phyloP scores from a whole-genome alignment of 306 rosid genomes.

The Quercus agrifolia region DNA sequence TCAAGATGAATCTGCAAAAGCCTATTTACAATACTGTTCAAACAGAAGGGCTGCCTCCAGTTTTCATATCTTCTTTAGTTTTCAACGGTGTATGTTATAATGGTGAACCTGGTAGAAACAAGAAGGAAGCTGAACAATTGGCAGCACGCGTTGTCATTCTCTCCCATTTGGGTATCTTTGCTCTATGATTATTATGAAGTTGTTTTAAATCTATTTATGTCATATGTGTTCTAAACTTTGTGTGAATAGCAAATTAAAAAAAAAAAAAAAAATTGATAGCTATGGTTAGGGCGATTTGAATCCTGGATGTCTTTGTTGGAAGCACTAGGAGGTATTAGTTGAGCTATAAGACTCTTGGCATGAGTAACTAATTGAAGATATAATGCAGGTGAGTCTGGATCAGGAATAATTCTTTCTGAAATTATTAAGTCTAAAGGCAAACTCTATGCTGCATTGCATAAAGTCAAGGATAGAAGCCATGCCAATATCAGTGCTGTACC shows the following conservation, averaged over 20 bases:
- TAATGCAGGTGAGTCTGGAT: constrained; percentile 30
- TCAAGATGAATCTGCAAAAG: constrained; percentile 33
- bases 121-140: constrained; percentile 63
- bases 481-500: not conserved
- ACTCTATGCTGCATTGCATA: constrained; percentile 15
- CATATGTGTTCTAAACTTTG: not conserved
- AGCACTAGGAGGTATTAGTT: too few species aligned
- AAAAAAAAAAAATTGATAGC: too few species aligned
- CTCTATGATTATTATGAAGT: not conserved
- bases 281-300: too few species aligned
- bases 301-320: too few species aligned
- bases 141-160: constrained; percentile 49
- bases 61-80: constrained; percentile 39
- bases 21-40: constrained; percentile 37
- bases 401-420: constrained; percentile 30
- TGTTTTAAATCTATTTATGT: not conserved
- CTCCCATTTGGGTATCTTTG: constrained; percentile 48
- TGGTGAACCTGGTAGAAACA: constrained; percentile 34
- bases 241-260: not conserved
- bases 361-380: not conserved
- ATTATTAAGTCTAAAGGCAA: constrained; percentile 44
- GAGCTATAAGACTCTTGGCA: too few species aligned
- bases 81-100: constrained; percentile 40
- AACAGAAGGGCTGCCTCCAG: constrained; percentile 20
- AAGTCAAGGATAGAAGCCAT: not conserved